These are phyloP conservation scores for Sarocladiaceae sp. DNA, from an alignment of 2,329 filamentous ascomycete species.

Conservation along the genomic window DNA sequence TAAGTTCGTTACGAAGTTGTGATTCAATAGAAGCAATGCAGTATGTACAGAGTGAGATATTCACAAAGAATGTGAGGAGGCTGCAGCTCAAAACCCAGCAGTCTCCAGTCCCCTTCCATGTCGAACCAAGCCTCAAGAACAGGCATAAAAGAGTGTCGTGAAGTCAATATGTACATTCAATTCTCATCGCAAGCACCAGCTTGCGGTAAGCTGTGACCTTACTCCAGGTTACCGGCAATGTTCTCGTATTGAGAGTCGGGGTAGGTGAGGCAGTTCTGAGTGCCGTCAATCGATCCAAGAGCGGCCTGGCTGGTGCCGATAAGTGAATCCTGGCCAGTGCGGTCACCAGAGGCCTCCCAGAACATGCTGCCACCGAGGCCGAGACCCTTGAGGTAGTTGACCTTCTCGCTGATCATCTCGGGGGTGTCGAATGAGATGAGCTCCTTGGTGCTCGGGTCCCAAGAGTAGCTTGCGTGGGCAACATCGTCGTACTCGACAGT, in stretches of 20 bases:
- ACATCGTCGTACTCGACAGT: conserved; percentile 49
- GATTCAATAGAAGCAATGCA: no score
- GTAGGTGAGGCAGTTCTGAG: conserved; percentile 44
- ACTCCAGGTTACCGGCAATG: conserved; percentile 28
- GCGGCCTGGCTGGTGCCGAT: conserved; percentile 44
- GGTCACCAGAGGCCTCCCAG: conserved; percentile 74
- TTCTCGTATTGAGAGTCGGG: conserved; percentile 51
- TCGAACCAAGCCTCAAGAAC: neutral
- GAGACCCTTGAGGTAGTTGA: conserved; percentile 53
- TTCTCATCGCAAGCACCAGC: neutral
- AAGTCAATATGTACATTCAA: conserved; percentile 5
- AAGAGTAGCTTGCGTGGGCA: conserved; percentile 63
- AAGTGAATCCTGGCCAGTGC: conserved; percentile 51
- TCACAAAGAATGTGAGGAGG: neutral
- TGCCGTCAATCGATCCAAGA: conserved; percentile 34
- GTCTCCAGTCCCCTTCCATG: neutral
- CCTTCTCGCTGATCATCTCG: conserved; percentile 54
- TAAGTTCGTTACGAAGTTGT: no score
- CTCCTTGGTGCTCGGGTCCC: conserved; percentile 51
- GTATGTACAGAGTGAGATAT: conserved; percentile 3
- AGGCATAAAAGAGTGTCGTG: neutral
- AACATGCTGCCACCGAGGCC: conserved; percentile 75
- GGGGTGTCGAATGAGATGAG: conserved; percentile 70
- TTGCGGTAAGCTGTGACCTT: conserved; percentile 1
- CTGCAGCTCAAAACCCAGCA: neutral